These are phyloP conservation scores for Paecilomyces variotii DNA, from an alignment of 2,329 filamentous ascomycete species.

Conservation along the genomic window DNA sequence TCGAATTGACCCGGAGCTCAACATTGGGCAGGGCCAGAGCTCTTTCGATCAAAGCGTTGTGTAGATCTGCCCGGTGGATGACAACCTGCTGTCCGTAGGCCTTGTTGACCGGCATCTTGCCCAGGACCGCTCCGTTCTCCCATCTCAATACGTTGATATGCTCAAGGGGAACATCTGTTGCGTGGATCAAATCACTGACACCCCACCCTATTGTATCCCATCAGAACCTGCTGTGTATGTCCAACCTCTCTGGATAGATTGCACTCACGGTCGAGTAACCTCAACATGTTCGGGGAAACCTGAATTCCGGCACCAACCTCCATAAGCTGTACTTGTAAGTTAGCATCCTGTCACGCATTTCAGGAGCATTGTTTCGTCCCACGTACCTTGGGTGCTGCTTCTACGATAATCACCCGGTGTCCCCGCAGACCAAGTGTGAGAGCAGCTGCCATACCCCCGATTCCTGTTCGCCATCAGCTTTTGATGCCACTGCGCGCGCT, in stretches of 20 bases:
- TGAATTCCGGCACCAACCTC: conserved; percentile 73
- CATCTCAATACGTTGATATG: conserved; percentile 29
- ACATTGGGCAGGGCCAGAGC: conserved; percentile 23
- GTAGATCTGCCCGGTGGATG: conserved; percentile 29
- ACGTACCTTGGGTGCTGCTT: conserved; percentile 26
- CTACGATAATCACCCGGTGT: conserved; percentile 24
- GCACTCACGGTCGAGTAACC: conserved; percentile 56
- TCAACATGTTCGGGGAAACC: conserved; percentile 70
- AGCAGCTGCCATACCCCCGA: conserved; percentile 29
- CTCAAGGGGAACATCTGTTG: conserved; percentile 25
- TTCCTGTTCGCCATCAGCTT: conserved; percentile 15
- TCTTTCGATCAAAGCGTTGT: conserved; percentile 23
- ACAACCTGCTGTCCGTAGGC: conserved; percentile 26
- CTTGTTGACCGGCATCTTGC: conserved; percentile 27
- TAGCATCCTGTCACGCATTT: neutral
- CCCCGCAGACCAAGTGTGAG: conserved; percentile 25
- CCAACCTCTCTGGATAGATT: neutral
- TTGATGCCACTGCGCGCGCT: neutral
- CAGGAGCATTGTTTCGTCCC: neutral
- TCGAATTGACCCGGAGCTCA: conserved; percentile 20
- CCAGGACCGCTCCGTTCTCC: conserved; percentile 24
- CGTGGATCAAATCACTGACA: conserved; percentile 23
- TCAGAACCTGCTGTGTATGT: neutral
- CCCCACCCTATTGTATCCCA: conserved; percentile 22
- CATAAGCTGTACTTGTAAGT: conserved; percentile 17